Percentiles rank a stretch among this genome's conserved stretches.
Conservation (phyloP, 2,329 filamentous ascomycete genomes). For the Scedosporium apiospermum region DNA sequence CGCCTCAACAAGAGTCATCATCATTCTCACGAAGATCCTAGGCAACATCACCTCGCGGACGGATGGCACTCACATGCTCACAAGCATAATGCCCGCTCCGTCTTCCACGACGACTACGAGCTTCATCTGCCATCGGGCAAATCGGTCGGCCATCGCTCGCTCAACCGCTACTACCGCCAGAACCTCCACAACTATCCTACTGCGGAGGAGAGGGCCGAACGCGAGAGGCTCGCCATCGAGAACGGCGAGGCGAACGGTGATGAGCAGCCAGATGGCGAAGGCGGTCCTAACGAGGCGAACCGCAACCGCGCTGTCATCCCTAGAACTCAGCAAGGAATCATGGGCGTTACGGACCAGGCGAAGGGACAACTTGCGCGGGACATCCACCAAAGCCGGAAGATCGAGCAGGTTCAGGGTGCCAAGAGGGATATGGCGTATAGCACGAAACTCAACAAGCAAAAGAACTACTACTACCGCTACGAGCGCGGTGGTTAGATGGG, state of each 20-base stretch:
- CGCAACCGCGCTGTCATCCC: constrained; percentile 48
- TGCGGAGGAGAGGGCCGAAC: constrained; percentile 60
- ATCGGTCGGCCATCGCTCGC: constrained; percentile 79
- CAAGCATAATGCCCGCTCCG: constrained; percentile 56
- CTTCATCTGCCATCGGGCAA: constrained; percentile 85
- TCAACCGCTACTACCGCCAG: constrained; percentile 84
- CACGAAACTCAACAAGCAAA: constrained; percentile 66
- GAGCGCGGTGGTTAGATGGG: constrained; percentile 29
- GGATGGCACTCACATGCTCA: constrained; percentile 79
- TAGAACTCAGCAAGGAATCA: constrained; percentile 68
- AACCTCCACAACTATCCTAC: constrained; percentile 82
- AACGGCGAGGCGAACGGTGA: constrained; percentile 9
- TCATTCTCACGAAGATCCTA: constrained; percentile 61
- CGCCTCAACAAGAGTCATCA: constrained; percentile 64
- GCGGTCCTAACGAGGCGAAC: constrained; percentile 26
- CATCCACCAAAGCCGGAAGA: constrained; percentile 59
- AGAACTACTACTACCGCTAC: constrained; percentile 46
- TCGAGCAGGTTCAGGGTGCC: constrained; percentile 51
- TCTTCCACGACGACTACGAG: constrained; percentile 88
- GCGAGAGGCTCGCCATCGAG: constrained; percentile 38
- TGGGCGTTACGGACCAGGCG: constrained; percentile 66
- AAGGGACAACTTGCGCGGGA: constrained; percentile 55
- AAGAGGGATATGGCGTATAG: constrained; percentile 62
- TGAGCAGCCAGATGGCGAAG: constrained; percentile 15
- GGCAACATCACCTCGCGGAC: constrained; percentile 64